Conservation (phyloP, 2,329 filamentous ascomycete species). For the Ophiocordyceps camponoti-saundersi region DNA sequence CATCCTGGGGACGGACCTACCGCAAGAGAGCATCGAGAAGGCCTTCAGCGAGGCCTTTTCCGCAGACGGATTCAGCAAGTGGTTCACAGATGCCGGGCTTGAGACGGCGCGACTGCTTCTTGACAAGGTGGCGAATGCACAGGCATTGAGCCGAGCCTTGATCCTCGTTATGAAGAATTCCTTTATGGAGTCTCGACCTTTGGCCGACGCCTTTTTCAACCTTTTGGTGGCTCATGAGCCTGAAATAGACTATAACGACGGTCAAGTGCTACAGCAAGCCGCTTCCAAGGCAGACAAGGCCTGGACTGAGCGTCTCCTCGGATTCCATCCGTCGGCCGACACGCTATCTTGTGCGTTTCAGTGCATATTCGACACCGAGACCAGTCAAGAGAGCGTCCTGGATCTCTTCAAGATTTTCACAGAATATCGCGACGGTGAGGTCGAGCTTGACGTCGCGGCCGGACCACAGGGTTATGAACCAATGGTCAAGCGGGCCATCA, state of each 20-base stretch:
- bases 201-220: constrained; percentile 28
- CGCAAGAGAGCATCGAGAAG: constrained; percentile 23
- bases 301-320: constrained; percentile 32
- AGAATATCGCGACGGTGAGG: constrained; percentile 28
- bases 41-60: constrained; percentile 28
- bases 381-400: constrained; percentile 31
- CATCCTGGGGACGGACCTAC: constrained; percentile 23
- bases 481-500: constrained; percentile 33
- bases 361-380: constrained; percentile 33
- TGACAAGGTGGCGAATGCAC: constrained; percentile 27
- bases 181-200: constrained; percentile 16
- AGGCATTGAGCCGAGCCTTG: constrained; percentile 27
- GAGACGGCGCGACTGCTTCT: constrained; percentile 30
- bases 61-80: constrained; percentile 19
- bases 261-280: constrained; percentile 35
- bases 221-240: constrained; percentile 20
- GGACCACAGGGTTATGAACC: constrained; percentile 24
- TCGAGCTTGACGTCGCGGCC: constrained; percentile 32
- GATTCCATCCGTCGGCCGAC: constrained; percentile 28
- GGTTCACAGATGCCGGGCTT: constrained; percentile 30
- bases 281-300: constrained; percentile 31
- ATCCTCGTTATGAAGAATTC: constrained; percentile 26
- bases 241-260: constrained; percentile 32
- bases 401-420: constrained; percentile 33
- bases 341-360: constrained; percentile 37